These are phyloP conservation scores for Fusarium stilboides DNA, from an alignment of 2,329 filamentous ascomycete genomes.

Conservation along the genomic window DNA sequence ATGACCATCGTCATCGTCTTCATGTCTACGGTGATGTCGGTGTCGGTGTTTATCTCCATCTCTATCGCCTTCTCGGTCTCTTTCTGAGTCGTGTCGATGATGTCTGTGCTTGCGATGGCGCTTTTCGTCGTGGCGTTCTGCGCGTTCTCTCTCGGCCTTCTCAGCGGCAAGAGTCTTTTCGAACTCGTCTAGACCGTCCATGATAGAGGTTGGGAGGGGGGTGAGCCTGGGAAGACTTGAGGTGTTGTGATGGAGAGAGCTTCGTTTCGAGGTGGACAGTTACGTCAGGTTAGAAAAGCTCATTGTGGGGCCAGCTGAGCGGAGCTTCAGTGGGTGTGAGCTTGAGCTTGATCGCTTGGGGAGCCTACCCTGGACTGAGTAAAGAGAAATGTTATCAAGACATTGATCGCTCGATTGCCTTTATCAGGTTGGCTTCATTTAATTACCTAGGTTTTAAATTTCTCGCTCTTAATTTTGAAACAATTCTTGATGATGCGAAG, in stretches of 20 bases:
- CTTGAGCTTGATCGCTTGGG: too few species aligned
- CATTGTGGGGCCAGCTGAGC: slow-evolving; percentile 19
- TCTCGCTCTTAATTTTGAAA: too few species aligned
- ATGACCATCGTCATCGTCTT: slow-evolving; percentile 51
- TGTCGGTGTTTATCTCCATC: slow-evolving; percentile 43
- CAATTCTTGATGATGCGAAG: too few species aligned
- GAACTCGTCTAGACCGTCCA: slow-evolving; percentile 78
- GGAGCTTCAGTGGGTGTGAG: slow-evolving; percentile 1
- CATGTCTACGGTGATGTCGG: slow-evolving; percentile 46
- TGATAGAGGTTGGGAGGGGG: slow-evolving; percentile 40
- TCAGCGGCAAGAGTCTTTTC: slow-evolving; percentile 81
- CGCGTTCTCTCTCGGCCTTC: slow-evolving; percentile 67
- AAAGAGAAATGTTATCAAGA: neutral
- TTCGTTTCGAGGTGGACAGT: slow-evolving; percentile 5
- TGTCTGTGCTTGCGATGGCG: slow-evolving; percentile 61
- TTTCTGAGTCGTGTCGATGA: slow-evolving; percentile 59
- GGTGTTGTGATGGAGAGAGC: neutral
- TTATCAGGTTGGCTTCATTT: too few species aligned
- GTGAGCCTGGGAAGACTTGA: neutral
- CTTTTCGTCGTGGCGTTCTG: slow-evolving; percentile 63
- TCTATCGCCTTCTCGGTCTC: slow-evolving; percentile 44
- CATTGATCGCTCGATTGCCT: neutral
- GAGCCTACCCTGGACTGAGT: neutral
- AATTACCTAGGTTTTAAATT: too few species aligned
- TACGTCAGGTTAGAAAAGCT: slow-evolving; percentile 42